Evolutionary conservation across 2,329 filamentous ascomycete genomes (phyloP), one percentile per base, ranked within the genome.

Genomic region (Colletotrichum sp.): DNA sequence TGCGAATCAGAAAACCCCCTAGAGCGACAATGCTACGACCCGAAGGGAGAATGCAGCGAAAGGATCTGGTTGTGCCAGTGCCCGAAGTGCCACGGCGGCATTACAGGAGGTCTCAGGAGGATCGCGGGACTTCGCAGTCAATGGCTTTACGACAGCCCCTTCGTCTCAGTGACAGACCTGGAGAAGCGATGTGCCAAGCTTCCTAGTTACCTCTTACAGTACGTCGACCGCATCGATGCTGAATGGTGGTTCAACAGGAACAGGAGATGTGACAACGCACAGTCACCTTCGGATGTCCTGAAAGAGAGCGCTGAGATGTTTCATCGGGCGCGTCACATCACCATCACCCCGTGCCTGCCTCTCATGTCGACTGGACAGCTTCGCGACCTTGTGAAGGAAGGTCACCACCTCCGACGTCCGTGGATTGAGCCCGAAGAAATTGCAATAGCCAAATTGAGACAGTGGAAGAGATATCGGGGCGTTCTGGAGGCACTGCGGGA

Each of bases 371-470:
- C 44, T 44, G 39, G 5, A 12, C 5, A 49, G 44, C 9, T 6
- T 2, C 4, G 5, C 2, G 28, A 30, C 28, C 3, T 44, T 5
- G 36, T 10, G 8, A 44, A n/a, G 16, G 36, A 8, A 1, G 18
- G 3, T 18, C 9, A n/a, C 1, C 2, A 8, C 4, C 39, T 44
- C 16, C 39, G 18, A 6, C 9, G 9, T 44, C 2, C 8, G 0
- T 44, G 39, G 39, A 6, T 1, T 0, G 39, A n/a, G 2, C 39
- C 44, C 9, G 18, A 21, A 13, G 44, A 49, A 0, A 13, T 21
- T 7, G 44, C n/a, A 2, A 7, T 49, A 0, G 44, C 44, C 0
- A 49, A 3, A 8, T 0, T 49, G 0, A 21, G 44, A 6, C 39
- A n/a, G 39, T n/a, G 39, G 18, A 49, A 49, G 18, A 44, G 9